Evolutionary conservation across 2,329 filamentous ascomycete species (phyloP).

Genomic region (Alternaria tenuissima): DNA sequence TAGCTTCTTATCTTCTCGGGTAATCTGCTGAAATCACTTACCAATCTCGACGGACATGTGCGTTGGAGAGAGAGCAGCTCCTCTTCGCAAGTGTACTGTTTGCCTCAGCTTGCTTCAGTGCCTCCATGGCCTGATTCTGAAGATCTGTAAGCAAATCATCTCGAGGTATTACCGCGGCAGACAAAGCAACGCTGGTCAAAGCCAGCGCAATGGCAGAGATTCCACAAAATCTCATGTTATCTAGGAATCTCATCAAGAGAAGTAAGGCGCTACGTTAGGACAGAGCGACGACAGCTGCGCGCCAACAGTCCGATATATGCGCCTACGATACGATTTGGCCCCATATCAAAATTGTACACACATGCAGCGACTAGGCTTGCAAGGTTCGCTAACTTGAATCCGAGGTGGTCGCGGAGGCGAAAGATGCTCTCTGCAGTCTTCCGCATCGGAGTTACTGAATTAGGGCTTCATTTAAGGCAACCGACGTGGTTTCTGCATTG

Average conservation of each 20-base stretch:
- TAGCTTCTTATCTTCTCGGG: background rate
- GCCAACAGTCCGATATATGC: background rate
- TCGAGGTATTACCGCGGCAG: constrained; percentile 9
- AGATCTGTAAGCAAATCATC: constrained; percentile 8
- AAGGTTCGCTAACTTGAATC: background rate
- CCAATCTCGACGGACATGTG: constrained; percentile 26
- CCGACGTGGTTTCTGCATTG: background rate
- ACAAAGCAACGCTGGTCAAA: constrained; percentile 11
- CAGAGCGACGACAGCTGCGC: background rate
- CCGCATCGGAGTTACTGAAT: background rate
- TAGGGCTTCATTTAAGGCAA: background rate
- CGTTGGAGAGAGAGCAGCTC: constrained; percentile 20
- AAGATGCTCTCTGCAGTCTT: background rate
- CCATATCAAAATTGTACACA: background rate
- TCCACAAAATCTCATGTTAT: constrained; percentile 10
- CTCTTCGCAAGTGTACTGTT: constrained; percentile 13
- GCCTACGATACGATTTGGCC: background rate
- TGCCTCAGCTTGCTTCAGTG: constrained; percentile 15
- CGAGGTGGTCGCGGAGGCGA: background rate
- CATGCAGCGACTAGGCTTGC: background rate
- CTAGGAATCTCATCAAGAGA: background rate
- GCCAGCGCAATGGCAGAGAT: constrained; percentile 14
- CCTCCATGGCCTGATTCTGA: constrained; percentile 21
- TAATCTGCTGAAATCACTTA: background rate
- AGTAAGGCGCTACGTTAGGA: background rate